A percentile compares a stretch with the other conserved stretches of the same genome.
These are phyloP conservation scores for Macrolepiota fuliginosa DNA, from an alignment of 768 basidiomycete genomes.

Conservation along the genomic window DNA sequence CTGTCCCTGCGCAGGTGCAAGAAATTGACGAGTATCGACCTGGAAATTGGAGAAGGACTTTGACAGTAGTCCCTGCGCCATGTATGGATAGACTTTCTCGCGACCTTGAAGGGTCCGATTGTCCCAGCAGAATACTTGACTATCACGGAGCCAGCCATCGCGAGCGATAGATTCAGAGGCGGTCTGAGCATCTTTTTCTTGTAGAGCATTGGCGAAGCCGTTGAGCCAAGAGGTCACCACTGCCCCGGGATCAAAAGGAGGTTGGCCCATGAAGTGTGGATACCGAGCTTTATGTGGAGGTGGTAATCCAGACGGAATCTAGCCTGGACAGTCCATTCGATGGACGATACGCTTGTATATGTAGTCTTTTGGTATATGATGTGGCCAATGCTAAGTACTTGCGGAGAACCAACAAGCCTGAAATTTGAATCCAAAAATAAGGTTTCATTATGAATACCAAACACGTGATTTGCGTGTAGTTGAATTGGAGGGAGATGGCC, in stretches of 20 bases:
- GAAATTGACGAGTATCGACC: too few species aligned
- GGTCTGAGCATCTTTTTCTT: not conserved
- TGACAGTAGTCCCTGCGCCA: not conserved
- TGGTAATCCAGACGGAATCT: not conserved
- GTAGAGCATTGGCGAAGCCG: not conserved
- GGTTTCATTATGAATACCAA: too few species aligned
- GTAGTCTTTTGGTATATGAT: too few species aligned
- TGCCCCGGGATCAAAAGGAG: not conserved
- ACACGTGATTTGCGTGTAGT: too few species aligned
- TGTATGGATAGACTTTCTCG: not conserved
- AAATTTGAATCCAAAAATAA: too few species aligned
- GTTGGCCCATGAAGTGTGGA: not conserved
- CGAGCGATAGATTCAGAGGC: not conserved
- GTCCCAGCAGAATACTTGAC: conserved; percentile 9
- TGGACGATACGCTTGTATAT: too few species aligned
- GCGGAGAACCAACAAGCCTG: too few species aligned
- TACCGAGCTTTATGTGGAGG: not conserved
- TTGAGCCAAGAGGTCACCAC: conserved; percentile 4
- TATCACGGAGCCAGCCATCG: conserved; percentile 12
- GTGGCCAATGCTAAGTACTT: too few species aligned
- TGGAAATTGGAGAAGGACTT: conserved; percentile 6
- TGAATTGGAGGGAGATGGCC: too few species aligned
- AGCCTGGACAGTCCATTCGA: not conserved
- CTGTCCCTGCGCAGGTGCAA: not conserved
- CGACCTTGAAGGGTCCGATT: conserved; percentile 7